These are phyloP conservation scores for Neospermospora avenae DNA, from an alignment of 2,329 filamentous ascomycete genomes.

Conservation along the genomic window DNA sequence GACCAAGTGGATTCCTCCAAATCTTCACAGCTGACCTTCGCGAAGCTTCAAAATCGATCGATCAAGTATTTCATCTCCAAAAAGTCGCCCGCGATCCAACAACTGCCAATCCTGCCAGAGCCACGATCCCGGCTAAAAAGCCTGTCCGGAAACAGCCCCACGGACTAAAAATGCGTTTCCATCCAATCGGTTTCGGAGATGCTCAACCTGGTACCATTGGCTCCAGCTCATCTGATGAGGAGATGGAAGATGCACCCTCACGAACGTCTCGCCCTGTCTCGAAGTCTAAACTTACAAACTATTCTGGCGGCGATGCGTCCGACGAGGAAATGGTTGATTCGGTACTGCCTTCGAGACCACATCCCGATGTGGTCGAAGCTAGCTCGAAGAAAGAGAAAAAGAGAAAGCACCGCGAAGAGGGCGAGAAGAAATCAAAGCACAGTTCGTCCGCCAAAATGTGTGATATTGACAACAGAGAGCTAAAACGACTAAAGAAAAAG, in stretches of 20 bases:
- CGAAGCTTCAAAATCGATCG: constrained; percentile 39
- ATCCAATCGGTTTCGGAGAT: constrained; percentile 57
- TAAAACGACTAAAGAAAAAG: constrained; percentile 30
- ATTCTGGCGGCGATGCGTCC: constrained; percentile 1
- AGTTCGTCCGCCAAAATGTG: constrained; percentile 28
- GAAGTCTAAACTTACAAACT: neutral
- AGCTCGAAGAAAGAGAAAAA: constrained; percentile 18
- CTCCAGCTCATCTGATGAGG: constrained; percentile 24
- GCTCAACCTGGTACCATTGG: constrained; percentile 43
- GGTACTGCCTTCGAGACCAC: constrained; percentile 1
- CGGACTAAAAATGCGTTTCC: constrained; percentile 64
- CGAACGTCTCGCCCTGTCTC: neutral
- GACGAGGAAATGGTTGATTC: constrained; percentile 25
- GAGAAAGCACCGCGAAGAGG: constrained; percentile 26
- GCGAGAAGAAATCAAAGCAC: constrained; percentile 24
- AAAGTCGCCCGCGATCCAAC: constrained; percentile 47
- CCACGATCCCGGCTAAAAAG: constrained; percentile 47
- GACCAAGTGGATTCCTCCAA: constrained; percentile 26
- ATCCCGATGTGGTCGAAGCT: constrained; percentile 1
- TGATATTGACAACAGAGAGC: constrained; percentile 19
- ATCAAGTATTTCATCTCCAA: constrained; percentile 62
- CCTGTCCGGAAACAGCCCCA: constrained; percentile 61
- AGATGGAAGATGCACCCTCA: constrained; percentile 11
- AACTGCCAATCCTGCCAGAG: constrained; percentile 26
- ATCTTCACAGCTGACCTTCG: neutral